A percentile compares a stretch with the other conserved stretches of the same genome.
These are phyloP conservation scores for Lecanicillium sp. DNA, from an alignment of 2,329 filamentous ascomycete genomes.

Conservation along the genomic window DNA sequence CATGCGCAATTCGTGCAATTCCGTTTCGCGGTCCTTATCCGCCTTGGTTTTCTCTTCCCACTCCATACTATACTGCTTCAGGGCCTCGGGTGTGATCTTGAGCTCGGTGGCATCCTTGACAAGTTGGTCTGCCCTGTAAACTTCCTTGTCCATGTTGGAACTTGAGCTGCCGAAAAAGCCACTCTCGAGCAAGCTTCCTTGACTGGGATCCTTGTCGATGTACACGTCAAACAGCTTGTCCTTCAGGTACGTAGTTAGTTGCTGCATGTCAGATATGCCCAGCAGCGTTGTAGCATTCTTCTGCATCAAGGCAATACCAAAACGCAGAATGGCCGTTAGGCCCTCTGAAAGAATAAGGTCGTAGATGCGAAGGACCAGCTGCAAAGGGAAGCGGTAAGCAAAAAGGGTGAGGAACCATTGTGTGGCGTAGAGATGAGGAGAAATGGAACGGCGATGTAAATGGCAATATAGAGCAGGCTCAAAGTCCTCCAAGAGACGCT, in stretches of 20 bases:
- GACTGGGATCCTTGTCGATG: constrained; percentile 86
- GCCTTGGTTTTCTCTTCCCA: constrained; percentile 87
- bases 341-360: constrained; percentile 92
- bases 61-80: constrained; percentile 73
- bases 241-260: constrained; percentile 82
- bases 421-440: constrained; percentile 88
- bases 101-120: constrained; percentile 88
- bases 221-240: constrained; percentile 95
- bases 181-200: constrained; percentile 88
- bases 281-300: constrained; percentile 77
- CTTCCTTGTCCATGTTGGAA: constrained; percentile 83
- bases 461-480: constrained; percentile 95
- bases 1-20: constrained; percentile 65
- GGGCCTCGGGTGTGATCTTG: constrained; percentile 72
- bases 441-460: constrained; percentile 77
- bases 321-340: constrained; percentile 85
- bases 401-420: constrained; percentile 99
- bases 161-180: constrained; percentile 95
- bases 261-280: constrained; percentile 82
- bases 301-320: constrained; percentile 92
- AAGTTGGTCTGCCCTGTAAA: constrained; percentile 89
- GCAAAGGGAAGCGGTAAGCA: constrained; percentile 91
- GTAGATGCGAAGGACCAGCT: constrained; percentile 93
- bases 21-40: constrained; percentile 74
- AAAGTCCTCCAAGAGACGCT: constrained; percentile 84